Percentiles rank a stretch among this genome's conserved stretches.
Conservation (phyloP, 768 basidiomycete species). For the Nidula microcarpa region DNA sequence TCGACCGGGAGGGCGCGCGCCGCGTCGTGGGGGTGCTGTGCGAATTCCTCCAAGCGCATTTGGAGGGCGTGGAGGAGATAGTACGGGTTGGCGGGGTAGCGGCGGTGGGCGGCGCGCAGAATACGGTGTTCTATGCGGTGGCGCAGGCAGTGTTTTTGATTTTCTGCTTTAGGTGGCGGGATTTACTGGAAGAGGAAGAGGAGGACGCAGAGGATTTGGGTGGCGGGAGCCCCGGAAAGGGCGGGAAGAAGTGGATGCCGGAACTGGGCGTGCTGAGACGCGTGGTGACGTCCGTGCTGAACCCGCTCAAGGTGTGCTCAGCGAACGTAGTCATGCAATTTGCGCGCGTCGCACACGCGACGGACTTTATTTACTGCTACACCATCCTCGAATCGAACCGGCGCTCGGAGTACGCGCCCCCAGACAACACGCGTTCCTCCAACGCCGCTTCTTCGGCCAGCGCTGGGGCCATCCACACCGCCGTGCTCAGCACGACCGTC, state of each 20-base stretch:
- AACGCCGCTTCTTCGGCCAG: constrained; percentile 1
- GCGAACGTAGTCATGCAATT: constrained; percentile 90
- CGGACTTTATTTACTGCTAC: constrained; percentile 92
- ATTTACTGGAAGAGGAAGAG: constrained; percentile 64
- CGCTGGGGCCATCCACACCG: too few relatives aligned
- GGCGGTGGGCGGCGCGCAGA: constrained; percentile 29
- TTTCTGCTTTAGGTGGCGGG: constrained; percentile 97
- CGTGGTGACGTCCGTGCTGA: constrained; percentile 76
- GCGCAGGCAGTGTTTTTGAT: constrained; percentile 91
- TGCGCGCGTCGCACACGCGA: constrained; percentile 86
- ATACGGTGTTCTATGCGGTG: constrained; percentile 88
- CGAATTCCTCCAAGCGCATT: constrained; percentile 71
- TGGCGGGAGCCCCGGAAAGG: constrained; percentile 11
- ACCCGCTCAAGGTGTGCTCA: constrained; percentile 93
- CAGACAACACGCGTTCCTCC: constrained; percentile 10
- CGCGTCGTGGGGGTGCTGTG: constrained; percentile 83
- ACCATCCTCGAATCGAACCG: constrained; percentile 88
- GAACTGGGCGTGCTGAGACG: constrained; percentile 77
- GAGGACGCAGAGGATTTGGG: constrained; percentile 51
- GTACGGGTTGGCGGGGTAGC: constrained; percentile 23
- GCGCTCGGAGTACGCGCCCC: constrained; percentile 50
- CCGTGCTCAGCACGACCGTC: constrained; percentile 28
- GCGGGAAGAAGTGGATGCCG: constrained; percentile 75
- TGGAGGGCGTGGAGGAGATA: constrained; percentile 65
- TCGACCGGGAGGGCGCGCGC: constrained; percentile 71